A percentile compares a stretch with the other conserved stretches of the same genome.
phyloP scores from a whole-genome alignment of 2,329 filamentous ascomycete species.

The Plectosphaerella cucumerina region DNA sequence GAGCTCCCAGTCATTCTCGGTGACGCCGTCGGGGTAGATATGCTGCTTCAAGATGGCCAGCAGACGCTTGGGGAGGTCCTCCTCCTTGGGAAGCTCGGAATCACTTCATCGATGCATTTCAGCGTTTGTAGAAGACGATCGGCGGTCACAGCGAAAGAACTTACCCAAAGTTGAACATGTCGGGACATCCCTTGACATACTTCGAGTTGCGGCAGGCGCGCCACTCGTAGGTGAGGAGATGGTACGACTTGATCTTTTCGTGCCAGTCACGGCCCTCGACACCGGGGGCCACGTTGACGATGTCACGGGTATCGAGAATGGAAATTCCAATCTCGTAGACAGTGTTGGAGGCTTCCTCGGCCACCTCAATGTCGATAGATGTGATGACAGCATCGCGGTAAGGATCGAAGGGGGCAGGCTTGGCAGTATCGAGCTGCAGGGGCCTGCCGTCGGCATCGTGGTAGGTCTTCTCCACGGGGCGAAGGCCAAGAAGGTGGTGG shows the following conservation, averaged over 20 bases:
- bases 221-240: constrained; percentile 74
- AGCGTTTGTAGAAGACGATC: constrained; percentile 3
- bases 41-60: constrained; percentile 21
- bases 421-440: constrained; percentile 1
- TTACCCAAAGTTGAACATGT: constrained; percentile 71
- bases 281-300: constrained; percentile 56
- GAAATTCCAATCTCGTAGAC: constrained; percentile 87
- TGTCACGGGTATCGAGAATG: constrained; percentile 64
- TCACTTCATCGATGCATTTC: constrained; percentile 30
- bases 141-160: constrained; percentile 15
- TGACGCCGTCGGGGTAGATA: background rate
- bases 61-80: constrained; percentile 29
- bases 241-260: constrained; percentile 60
- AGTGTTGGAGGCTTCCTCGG: constrained; percentile 59
- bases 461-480: background rate
- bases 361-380: constrained; percentile 78
- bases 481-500: constrained; percentile 11
- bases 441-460: constrained; percentile 1
- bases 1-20: constrained; percentile 6
- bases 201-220: constrained; percentile 59
- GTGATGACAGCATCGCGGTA: constrained; percentile 54
- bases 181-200: constrained; percentile 70
- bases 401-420: constrained; percentile 1
- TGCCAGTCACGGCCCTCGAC: constrained; percentile 63
- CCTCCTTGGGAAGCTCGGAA: constrained; percentile 34